Conservation (phyloP, 2,329 filamentous ascomycete species). For the Beauveria sp. region DNA sequence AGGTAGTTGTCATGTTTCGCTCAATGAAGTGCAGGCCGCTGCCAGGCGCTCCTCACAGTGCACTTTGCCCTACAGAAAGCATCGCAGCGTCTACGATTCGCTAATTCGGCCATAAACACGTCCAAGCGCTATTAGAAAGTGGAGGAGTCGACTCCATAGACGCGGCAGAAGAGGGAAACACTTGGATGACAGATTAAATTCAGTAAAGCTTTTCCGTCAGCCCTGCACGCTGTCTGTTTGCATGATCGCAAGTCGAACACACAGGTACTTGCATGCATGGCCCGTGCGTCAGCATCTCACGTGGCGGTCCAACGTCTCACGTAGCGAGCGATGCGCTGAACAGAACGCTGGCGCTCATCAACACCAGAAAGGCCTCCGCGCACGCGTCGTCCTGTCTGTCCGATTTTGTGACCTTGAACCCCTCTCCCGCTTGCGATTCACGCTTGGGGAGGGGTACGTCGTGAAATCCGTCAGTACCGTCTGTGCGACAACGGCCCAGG, state of each 20-base stretch:
- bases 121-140: neutral
- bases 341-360: conserved; percentile 1
- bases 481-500: neutral
- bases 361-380: conserved; percentile 3
- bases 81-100: neutral
- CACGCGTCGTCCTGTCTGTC: neutral
- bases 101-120: neutral
- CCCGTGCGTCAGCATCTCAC: conserved; percentile 10
- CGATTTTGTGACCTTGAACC: neutral
- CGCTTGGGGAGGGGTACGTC: conserved; percentile 20
- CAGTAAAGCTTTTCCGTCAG: too few species aligned
- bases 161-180: neutral
- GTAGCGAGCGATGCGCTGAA: neutral
- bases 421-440: conserved; percentile 13
- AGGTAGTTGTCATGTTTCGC: neutral
- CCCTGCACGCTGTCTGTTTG: neutral
- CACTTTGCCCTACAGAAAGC: neutral
- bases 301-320: conserved; percentile 9
- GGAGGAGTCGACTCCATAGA: neutral
- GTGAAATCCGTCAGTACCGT: neutral
- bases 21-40: neutral
- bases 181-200: neutral
- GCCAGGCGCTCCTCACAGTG: neutral
- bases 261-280: neutral
- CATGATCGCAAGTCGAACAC: neutral